phyloP scores from a whole-genome alignment of 768 basidiomycete species.

The Mycena rebaudengoi region DNA sequence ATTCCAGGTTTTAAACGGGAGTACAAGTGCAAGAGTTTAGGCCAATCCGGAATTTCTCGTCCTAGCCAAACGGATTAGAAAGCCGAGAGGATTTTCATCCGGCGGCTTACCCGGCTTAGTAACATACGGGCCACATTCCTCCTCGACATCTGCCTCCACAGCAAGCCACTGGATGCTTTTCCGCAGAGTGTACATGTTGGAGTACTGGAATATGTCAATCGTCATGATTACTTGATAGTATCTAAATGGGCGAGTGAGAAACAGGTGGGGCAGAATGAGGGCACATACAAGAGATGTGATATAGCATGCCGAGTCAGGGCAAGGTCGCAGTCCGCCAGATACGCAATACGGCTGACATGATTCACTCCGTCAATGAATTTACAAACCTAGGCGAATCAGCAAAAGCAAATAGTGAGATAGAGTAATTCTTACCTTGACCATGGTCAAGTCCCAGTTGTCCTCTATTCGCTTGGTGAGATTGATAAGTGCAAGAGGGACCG shows the following conservation, averaged over 20 bases:
- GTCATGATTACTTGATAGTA: conserved; percentile 98
- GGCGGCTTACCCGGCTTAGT: conserved; percentile 69
- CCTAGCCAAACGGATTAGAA: conserved; percentile 44
- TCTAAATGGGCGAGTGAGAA: conserved; percentile 47
- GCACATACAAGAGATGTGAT: conserved; percentile 85
- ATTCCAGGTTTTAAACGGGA: conserved; percentile 85
- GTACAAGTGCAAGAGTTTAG: conserved; percentile 85
- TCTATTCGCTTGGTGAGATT: conserved; percentile 83
- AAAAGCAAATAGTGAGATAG: neutral
- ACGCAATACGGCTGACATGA: conserved; percentile 90
- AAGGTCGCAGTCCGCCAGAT: conserved; percentile 89
- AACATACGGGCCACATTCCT: conserved; percentile 94
- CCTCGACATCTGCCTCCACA: conserved; percentile 81
- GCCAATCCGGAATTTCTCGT: conserved; percentile 80
- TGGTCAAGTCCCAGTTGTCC: conserved; percentile 96
- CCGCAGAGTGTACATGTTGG: conserved; percentile 94
- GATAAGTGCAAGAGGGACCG: conserved; percentile 91
- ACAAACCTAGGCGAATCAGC: conserved; percentile 60
- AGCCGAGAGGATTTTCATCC: neutral
- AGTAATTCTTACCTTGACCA: conserved; percentile 70
- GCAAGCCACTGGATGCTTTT: conserved; percentile 90
- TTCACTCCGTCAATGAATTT: conserved; percentile 90
- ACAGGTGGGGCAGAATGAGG: neutral
- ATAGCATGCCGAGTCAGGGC: conserved; percentile 86
- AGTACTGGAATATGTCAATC: conserved; percentile 97